Evolutionary conservation across 129 eudicot species (phyloP), one percentile per base, ranked within the genome.

Genomic region (Rutidosis leptorrhynchoides): DNA sequence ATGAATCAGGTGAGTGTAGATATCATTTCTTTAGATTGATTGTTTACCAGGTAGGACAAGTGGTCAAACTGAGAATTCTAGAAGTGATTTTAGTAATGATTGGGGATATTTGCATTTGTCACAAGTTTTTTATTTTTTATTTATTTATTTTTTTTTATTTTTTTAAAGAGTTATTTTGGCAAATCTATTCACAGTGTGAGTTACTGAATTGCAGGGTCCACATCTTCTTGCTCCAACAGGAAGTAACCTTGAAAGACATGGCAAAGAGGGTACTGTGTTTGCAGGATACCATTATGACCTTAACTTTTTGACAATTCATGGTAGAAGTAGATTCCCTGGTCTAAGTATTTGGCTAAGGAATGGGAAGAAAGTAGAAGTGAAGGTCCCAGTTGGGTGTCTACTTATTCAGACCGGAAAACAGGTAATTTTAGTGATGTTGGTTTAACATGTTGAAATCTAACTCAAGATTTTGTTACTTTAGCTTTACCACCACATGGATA

Each of bases 151-250:
- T n/a, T n/a, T n/a, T n/a, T n/a, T n/a, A n/a, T n/a, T n/a, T 12
- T 12, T 11, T 10, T 40, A 40, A 40, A 16, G 46, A 40, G n/a
- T 40, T 40, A 9, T 11, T 40, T 37, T 37, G 46, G 15, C 15
- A 37, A 22, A 23, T 66, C 32, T 23, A 67, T 27, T 22, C 22
- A 55, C 8, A 57, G 2, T 2, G n/a, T 3, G 46, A n/a, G 2
- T 45, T 58, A 48, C 19, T 58, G 54, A 61, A 59, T 45, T 75
- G 51, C 75, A 92, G 98, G 98, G 98, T 60, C 98, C 98, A 10
- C 98, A 93, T 82, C 92, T 88, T 61, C 98, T 93, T 80, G 98
- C 96, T 76, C 98, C 98, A 67, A 93, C 98, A 32, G 98, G 98
- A 45, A 93, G 98, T 74, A 83, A 93, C 78, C 96, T 93, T 58